These are phyloP conservation scores for Leishmania turanica DNA, from an alignment of 208 protist species.

Conservation along the genomic window DNA sequence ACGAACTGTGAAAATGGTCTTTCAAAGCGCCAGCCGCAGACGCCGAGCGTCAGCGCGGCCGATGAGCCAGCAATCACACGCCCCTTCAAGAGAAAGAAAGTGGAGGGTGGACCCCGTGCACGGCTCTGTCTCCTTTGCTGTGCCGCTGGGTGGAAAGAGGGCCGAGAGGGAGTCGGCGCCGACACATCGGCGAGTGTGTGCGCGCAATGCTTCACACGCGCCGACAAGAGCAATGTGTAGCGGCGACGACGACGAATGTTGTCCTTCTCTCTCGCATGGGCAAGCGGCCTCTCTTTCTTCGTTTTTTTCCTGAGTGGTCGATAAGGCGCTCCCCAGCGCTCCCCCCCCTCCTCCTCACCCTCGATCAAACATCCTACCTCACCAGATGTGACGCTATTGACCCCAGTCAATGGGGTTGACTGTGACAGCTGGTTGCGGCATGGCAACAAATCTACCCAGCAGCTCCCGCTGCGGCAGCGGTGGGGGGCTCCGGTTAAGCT, in stretches of 20 bases:
- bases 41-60: not conserved
- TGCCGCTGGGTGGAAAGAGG: not conserved
- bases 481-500: conserved; percentile 70
- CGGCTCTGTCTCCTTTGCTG: not conserved
- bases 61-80: not conserved
- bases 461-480: conserved; percentile 39
- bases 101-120: not conserved
- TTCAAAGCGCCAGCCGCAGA: not conserved
- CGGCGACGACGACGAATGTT: not conserved
- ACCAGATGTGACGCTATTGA: conserved; percentile 7
- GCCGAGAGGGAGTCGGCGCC: not conserved
- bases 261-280: not conserved
- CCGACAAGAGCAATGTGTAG: not conserved
- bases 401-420: conserved; percentile 78
- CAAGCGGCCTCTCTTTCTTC: not conserved
- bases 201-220: not conserved
- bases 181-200: not conserved
- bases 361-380: not conserved
- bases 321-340: not conserved
- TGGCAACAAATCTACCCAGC: conserved; percentile 84
- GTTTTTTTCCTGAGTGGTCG: not conserved
- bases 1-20: not conserved
- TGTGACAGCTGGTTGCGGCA: conserved; percentile 86
- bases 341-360: not conserved
- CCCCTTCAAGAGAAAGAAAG: not conserved